phyloP scores from a whole-genome alignment of 345 rosid species.

The Euphorbia pulcherrima region DNA sequence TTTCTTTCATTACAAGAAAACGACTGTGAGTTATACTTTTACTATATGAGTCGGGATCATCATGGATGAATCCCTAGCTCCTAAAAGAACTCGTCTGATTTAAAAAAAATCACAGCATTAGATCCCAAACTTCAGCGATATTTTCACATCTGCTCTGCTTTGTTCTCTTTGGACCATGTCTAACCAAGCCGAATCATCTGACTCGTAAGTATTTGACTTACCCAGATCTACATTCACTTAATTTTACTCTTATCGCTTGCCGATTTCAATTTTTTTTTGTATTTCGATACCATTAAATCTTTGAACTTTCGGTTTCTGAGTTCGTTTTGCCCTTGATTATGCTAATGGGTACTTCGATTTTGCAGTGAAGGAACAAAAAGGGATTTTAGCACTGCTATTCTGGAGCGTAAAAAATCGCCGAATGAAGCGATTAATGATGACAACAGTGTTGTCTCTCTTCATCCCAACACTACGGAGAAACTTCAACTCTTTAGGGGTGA shows the following conservation, averaged over 20 bases:
- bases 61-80: too few species aligned
- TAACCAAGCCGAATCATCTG: slow-evolving; percentile 77
- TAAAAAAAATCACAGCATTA: too few species aligned
- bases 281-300: not conserved
- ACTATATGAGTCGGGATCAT: too few species aligned
- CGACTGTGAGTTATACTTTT: too few species aligned
- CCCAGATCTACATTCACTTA: slow-evolving; percentile 36
- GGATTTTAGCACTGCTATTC: slow-evolving; percentile 84
- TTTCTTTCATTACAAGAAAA: too few species aligned
- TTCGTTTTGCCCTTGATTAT: not conserved
- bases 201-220: slow-evolving; percentile 45
- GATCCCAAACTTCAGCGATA: slow-evolving; percentile 35
- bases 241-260: not conserved
- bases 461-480: slow-evolving; percentile 92
- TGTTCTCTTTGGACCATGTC: slow-evolving; percentile 47
- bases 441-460: slow-evolving; percentile 80
- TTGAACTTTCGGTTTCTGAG: not conserved
- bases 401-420: slow-evolving; percentile 83
- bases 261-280: slow-evolving; percentile 6
- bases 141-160: slow-evolving; percentile 16
- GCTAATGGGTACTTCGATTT: slow-evolving; percentile 2
- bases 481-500: slow-evolving; percentile 96
- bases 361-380: slow-evolving; percentile 72
- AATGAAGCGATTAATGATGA: slow-evolving; percentile 88
- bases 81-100: too few species aligned